These are phyloP conservation scores for Coemansia sp. DNA, from an alignment of 192 early-diverging fungal species.

Conservation along the genomic window DNA sequence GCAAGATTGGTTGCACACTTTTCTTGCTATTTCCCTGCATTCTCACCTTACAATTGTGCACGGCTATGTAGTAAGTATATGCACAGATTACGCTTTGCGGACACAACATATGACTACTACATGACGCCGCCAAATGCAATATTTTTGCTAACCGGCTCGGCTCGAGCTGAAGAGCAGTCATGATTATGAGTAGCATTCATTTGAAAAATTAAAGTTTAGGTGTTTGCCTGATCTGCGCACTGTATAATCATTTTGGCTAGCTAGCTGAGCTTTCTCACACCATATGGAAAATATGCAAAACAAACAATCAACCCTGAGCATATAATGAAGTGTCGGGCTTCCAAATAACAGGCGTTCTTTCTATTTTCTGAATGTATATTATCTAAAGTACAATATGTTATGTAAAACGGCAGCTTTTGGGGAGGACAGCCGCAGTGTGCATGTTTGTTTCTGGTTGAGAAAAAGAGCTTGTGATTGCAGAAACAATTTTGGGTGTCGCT, in stretches of 20 bases:
- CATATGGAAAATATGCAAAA: neutral
- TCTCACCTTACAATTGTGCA: neutral
- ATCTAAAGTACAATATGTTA: neutral
- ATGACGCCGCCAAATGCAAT: neutral
- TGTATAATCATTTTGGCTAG: neutral
- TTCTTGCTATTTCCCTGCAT: neutral
- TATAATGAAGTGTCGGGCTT: neutral
- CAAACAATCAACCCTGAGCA: neutral
- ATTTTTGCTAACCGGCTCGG: neutral
- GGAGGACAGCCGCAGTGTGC: neutral
- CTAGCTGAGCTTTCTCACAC: neutral
- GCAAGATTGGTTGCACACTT: neutral
- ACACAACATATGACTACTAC: neutral
- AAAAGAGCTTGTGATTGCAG: too few species aligned
- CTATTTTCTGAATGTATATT: neutral
- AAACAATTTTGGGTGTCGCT: too few species aligned
- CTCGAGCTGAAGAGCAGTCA: neutral
- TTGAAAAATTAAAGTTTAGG: too few species aligned
- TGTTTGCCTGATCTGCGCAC: too few species aligned
- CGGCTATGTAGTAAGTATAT: neutral
- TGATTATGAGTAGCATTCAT: too few species aligned
- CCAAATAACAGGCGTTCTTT: neutral
- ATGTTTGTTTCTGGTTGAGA: too few species aligned
- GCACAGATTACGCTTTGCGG: neutral
- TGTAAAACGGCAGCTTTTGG: neutral